These are phyloP conservation scores for Epichloe gansuensis DNA, from an alignment of 2,329 filamentous ascomycete species.

Conservation along the genomic window DNA sequence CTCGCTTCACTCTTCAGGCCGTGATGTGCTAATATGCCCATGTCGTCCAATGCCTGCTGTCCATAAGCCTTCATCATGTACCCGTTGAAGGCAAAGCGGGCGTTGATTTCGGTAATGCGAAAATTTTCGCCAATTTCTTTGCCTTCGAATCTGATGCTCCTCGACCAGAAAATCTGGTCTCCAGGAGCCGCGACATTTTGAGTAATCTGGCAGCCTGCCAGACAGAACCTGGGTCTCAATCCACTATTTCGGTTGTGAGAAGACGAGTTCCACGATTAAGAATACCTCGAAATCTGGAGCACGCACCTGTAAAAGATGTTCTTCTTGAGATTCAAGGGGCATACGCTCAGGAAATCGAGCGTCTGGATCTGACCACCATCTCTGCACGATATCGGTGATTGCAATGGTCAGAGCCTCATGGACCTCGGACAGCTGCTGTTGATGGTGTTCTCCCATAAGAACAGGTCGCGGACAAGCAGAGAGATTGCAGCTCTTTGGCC, in stretches of 20 bases:
- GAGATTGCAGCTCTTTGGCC: constrained; percentile 18
- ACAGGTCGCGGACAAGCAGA: constrained; percentile 22
- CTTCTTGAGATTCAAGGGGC: constrained; percentile 20
- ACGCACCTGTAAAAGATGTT: constrained; percentile 17
- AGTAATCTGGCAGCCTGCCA: constrained; percentile 14
- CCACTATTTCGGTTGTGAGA: constrained; percentile 13
- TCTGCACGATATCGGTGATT: constrained; percentile 23
- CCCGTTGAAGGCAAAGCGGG: constrained; percentile 28
- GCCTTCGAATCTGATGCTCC: constrained; percentile 6
- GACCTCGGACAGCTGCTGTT: constrained; percentile 17
- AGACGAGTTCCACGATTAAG: neutral
- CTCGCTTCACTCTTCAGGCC: constrained; percentile 15
- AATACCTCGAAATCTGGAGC: neutral
- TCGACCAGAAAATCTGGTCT: constrained; percentile 29
- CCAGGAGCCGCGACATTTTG: constrained; percentile 20
- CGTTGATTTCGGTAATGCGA: constrained; percentile 29
- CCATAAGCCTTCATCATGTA: constrained; percentile 20
- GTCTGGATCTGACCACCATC: constrained; percentile 25
- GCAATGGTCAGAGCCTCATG: constrained; percentile 20
- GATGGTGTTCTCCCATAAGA: constrained; percentile 18
- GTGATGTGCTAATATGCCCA: constrained; percentile 3
- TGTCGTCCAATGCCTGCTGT: constrained; percentile 15
- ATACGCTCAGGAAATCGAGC: constrained; percentile 21
- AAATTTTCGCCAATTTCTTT: constrained; percentile 13
- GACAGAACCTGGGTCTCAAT: constrained; percentile 15